Base-by-base conservation (phyloP, 225 moss, liverwort and hornwort species). In the Antitrichia curtipendula region DNA sequence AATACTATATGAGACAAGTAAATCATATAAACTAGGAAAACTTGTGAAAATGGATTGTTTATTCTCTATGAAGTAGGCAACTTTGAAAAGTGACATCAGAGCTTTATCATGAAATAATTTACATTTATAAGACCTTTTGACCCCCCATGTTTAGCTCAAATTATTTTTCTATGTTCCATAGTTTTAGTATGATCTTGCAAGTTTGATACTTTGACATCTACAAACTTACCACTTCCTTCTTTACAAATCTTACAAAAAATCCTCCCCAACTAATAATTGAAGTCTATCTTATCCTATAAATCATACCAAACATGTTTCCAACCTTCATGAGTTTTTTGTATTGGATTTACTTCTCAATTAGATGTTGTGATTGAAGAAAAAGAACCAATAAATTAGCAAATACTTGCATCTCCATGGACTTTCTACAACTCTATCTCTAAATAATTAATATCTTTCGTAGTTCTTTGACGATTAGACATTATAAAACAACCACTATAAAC, bases 361-460 rank as follows among this genome's bases (percentile, higher is more conserved):
- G 27, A 3, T 41, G 9, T 27, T 27, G 3, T 43, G 3, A 14
- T 9, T 27, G 27, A 16, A 16, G 16, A 41, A 41, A 1, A 27
- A 25, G 4, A 27, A 71, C 6, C 3, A 27, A 0, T 16, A n/a
- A n/a, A n/a, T n/a, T n/a, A 71, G 9, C 43, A 71, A 27, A 27
- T 71, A 43, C 9, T 43, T 71, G 2, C 15, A 43, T 41, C 8
- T 71, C 43, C 0, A 71, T 27, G 2, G 6, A 43, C 16, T 71
- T 0, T 27, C 5, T 43, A 27, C 9, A 0, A 43, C 2, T 2
- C 24, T 2, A 43, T 3, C 6, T 16, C 3, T 41, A 27, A 43
- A 16, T 3, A 72, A 28, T 1, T 13, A n/a, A n/a, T 41, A 72
- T 25, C 3, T 1, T 0, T 27, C 3, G 1, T 71, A 10, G 6